A percentile compares a stretch with the other conserved stretches of the same genome.
Evolutionary conservation across 305 asterid genomes (phyloP).

Genomic region (Fraxinus sp.): DNA sequence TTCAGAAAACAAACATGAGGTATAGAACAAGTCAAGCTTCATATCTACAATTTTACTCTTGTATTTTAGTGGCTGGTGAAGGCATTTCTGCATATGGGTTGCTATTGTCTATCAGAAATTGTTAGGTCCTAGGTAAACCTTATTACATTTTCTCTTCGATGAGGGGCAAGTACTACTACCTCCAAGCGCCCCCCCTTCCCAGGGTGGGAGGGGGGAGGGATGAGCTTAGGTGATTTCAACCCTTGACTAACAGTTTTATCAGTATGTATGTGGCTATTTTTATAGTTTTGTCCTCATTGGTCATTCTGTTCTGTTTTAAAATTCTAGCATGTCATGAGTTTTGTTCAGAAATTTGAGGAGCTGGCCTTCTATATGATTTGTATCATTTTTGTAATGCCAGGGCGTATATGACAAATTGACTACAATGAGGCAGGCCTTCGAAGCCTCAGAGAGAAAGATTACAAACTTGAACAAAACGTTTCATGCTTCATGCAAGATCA

Average conservation of each 20-base stretch:
- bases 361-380: constrained; percentile 19
- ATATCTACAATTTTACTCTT: constrained; percentile 13
- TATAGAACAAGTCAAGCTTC: constrained; percentile 24
- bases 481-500: constrained; percentile 52
- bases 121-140: not conserved
- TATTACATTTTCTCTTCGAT: not conserved
- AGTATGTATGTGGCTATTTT: not conserved
- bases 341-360: constrained; percentile 12
- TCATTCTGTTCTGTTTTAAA: not conserved
- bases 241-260: constrained; percentile 3
- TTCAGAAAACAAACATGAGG: constrained; percentile 45
- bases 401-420: constrained; percentile 45
- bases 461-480: constrained; percentile 47
- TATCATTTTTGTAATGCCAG: constrained; percentile 35
- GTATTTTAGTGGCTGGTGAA: not conserved
- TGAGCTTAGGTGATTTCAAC: constrained; percentile 15
- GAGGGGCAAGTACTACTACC: not conserved
- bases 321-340: constrained; percentile 13
- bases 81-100: not conserved
- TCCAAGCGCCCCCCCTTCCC: not conserved
- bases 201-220: not conserved
- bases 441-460: constrained; percentile 53
- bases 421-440: constrained; percentile 56
- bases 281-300: constrained; percentile 1
- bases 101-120: not conserved